Percentiles rank a stretch among this genome's conserved stretches.
phyloP scores from a whole-genome alignment of 2,329 filamentous ascomycete species.

The Ambrosiella beaveri region DNA sequence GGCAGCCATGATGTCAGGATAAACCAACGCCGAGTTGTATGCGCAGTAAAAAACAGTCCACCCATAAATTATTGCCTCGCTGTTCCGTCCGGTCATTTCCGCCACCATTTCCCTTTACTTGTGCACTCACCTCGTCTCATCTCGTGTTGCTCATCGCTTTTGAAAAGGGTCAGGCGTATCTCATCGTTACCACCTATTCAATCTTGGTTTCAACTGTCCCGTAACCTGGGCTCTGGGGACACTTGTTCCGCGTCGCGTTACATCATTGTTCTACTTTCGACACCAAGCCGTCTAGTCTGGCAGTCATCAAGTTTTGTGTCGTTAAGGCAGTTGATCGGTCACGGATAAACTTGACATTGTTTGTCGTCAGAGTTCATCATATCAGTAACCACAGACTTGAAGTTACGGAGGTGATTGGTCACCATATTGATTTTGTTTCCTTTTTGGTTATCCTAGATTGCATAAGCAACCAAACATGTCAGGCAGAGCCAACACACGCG shows the following conservation, averaged over 20 bases:
- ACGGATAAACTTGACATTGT: not conserved
- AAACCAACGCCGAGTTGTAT: not conserved
- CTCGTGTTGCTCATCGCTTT: not conserved
- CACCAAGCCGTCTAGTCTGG: not conserved
- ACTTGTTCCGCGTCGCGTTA: slow-evolving; percentile 1
- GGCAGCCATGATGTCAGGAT: not conserved
- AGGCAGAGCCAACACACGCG: slow-evolving; percentile 11
- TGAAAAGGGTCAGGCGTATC: not conserved
- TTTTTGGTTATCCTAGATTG: not conserved
- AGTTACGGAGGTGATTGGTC: not conserved
- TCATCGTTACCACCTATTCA: not conserved
- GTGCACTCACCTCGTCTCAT: not conserved
- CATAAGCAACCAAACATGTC: slow-evolving; percentile 1
- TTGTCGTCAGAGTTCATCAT: not conserved
- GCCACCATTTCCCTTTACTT: not conserved
- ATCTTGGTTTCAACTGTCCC: not conserved
- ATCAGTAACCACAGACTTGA: not conserved
- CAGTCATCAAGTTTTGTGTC: too few species aligned
- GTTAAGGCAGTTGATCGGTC: not conserved
- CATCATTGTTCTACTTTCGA: not conserved
- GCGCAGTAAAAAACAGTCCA: not conserved
- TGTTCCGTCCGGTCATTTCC: not conserved
- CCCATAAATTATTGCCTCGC: not conserved
- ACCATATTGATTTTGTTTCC: not conserved
- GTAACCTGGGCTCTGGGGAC: not conserved